Evolutionary conservation across 441 rosid species (phyloP).

Genomic region (Theobroma grandiflorum): DNA sequence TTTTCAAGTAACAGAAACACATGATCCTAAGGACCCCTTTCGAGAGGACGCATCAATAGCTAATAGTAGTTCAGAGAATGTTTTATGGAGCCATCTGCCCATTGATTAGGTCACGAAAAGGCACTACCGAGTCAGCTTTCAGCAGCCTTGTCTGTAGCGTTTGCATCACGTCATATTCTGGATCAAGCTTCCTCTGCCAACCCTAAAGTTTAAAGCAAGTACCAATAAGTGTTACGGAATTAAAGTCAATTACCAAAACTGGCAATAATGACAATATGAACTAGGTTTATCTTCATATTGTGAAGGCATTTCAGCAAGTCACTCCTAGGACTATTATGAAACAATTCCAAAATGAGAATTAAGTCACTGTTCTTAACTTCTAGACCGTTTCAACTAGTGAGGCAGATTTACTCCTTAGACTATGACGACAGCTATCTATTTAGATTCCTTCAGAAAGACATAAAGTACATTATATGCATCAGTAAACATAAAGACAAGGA

Average conservation of each 20-base stretch:
- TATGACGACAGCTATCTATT: neutral
- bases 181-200: slow-evolving; percentile 99
- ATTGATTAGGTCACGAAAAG: slow-evolving; percentile 92
- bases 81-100: slow-evolving; percentile 95
- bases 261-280: neutral
- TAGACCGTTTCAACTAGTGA: neutral
- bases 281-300: neutral
- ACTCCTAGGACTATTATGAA: neutral
- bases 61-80: slow-evolving; percentile 17
- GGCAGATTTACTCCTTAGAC: neutral
- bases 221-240: slow-evolving; percentile 17
- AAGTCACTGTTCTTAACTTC: neutral
- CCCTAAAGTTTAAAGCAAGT: slow-evolving; percentile 59
- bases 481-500: neutral
- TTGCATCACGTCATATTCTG: slow-evolving; percentile 89
- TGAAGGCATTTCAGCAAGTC: neutral
- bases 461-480: neutral
- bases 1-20: slow-evolving; percentile 33
- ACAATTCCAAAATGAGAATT: neutral
- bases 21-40: neutral
- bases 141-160: slow-evolving; percentile 89
- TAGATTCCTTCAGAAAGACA: neutral
- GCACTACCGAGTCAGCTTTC: slow-evolving; percentile 95
- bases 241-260: slow-evolving; percentile 11
- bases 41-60: neutral